Evolutionary conservation across 2,329 filamentous ascomycete species (phyloP).

Genomic region (Aureobasidium namibiae): DNA sequence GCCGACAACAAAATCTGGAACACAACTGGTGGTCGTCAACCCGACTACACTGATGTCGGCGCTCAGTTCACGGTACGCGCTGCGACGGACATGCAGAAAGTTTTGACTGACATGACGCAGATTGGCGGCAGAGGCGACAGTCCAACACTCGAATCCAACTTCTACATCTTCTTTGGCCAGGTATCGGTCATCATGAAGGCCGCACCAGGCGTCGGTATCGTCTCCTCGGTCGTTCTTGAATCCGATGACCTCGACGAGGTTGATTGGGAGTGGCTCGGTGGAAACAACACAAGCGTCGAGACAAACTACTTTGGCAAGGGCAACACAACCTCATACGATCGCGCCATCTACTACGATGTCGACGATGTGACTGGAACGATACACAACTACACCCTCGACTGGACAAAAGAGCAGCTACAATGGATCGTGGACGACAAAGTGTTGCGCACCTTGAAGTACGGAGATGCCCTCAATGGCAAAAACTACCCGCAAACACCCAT

Average conservation of each 20-base stretch:
- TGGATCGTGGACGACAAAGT: conserved; percentile 62
- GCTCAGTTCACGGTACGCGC: conserved; percentile 51
- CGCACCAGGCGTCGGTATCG: conserved; percentile 63
- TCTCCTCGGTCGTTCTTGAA: conserved; percentile 74
- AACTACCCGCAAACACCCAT: conserved; percentile 76
- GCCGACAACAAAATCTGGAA: conserved; percentile 29
- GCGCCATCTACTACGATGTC: conserved; percentile 54
- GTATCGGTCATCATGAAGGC: conserved; percentile 73
- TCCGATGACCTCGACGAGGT: conserved; percentile 82
- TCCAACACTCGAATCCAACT: conserved; percentile 68
- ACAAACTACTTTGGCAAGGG: conserved; percentile 75
- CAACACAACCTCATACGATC: conserved; percentile 56
- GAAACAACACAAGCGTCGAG: conserved; percentile 53
- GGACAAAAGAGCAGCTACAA: conserved; percentile 58
- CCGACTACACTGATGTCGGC: conserved; percentile 46
- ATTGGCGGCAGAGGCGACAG: conserved; percentile 63
- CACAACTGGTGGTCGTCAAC: conserved; percentile 55
- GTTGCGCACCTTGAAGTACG: conserved; percentile 52
- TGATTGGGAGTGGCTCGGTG: conserved; percentile 76
- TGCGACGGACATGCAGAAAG: neutral
- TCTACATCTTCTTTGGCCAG: conserved; percentile 80
- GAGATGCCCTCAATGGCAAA: conserved; percentile 39
- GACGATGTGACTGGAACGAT: conserved; percentile 47
- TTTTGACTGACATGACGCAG: neutral
- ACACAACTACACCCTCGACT: conserved; percentile 64